Evolutionary conservation across 2,329 filamentous ascomycete species (phyloP).

Genomic region (Arachnopeziza araneosa): DNA sequence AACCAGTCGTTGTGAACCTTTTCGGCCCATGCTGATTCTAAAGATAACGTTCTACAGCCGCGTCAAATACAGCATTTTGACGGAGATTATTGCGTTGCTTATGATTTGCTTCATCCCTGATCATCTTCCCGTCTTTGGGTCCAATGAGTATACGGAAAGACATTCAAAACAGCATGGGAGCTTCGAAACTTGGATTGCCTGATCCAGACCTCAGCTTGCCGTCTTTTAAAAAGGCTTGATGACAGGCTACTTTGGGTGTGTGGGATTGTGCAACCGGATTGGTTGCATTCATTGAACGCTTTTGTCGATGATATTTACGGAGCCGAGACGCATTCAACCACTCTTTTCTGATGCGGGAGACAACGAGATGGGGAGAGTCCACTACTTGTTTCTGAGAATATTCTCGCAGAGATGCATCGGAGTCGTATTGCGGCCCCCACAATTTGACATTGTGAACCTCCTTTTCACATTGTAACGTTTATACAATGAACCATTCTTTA

Average conservation of each 20-base stretch:
- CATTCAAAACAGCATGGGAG: background rate
- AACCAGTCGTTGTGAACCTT: background rate
- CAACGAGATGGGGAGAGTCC: background rate
- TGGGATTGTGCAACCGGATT: background rate
- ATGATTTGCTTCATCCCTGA: background rate
- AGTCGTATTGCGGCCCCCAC: background rate
- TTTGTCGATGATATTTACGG: background rate
- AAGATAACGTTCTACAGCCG: background rate
- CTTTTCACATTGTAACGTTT: no score
- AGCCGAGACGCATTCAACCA: background rate
- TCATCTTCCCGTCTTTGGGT: background rate
- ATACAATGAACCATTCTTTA: no score
- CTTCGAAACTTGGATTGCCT: background rate
- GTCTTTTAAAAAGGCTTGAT: background rate
- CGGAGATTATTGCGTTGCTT: background rate
- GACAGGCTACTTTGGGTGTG: background rate
- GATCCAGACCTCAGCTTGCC: background rate
- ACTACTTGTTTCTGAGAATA: background rate
- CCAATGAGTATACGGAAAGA: background rate
- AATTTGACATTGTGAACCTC: background rate
- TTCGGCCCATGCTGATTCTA: background rate
- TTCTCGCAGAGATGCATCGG: background rate
- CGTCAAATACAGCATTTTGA: background rate
- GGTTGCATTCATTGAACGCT: background rate
- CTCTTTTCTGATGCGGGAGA: background rate